These are phyloP conservation scores for Ophiostoma novo-ulmi DNA, from an alignment of 2,329 filamentous ascomycete species.

Conservation along the genomic window DNA sequence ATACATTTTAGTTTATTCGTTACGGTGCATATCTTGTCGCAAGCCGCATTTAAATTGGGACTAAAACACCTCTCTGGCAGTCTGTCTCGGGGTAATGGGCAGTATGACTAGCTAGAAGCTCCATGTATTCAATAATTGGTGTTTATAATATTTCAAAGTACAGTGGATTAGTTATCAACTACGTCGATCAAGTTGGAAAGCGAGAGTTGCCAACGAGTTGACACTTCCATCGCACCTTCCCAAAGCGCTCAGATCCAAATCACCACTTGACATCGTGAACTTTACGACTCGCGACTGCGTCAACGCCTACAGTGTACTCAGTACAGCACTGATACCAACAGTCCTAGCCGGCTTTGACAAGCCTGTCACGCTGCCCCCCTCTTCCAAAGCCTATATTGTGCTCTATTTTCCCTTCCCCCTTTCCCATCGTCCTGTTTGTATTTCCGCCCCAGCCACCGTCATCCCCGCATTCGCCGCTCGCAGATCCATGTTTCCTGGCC, in stretches of 20 bases:
- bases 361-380: conserved; percentile 1
- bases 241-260: not conserved
- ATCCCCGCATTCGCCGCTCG: conserved; percentile 19
- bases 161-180: no score
- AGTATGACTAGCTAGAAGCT: not conserved
- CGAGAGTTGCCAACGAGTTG: not conserved
- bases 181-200: not conserved
- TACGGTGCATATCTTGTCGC: not conserved
- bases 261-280: not conserved
- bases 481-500: conserved; percentile 18
- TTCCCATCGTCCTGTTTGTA: conserved; percentile 15
- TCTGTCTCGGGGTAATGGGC: conserved; percentile 21
- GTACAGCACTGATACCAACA: not conserved
- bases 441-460: conserved; percentile 15
- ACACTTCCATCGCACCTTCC: not conserved
- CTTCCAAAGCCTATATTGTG: not conserved
- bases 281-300: not conserved
- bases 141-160: no score
- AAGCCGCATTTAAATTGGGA: conserved; percentile 19
- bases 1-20: not conserved
- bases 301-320: not conserved
- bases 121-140: not conserved
- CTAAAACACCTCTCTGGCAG: conserved; percentile 11
- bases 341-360: not conserved
- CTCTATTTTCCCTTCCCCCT: conserved; percentile 11